These are phyloP conservation scores for Ballota nigra DNA, from an alignment of 257 asterid species.

Conservation along the genomic window DNA sequence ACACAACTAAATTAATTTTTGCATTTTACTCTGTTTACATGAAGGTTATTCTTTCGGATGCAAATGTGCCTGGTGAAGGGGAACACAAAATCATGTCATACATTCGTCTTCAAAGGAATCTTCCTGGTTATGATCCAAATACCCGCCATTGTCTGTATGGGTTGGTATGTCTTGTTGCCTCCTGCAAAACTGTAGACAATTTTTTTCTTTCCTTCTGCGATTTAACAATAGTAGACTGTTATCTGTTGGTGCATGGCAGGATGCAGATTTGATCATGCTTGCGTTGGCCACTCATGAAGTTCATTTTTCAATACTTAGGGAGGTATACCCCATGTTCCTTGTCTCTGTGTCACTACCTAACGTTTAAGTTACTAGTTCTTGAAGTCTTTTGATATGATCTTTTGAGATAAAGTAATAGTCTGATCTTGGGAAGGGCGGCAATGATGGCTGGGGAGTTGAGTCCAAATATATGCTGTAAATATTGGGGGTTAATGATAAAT, in stretches of 20 bases:
- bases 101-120: constrained; percentile 89
- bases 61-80: constrained; percentile 99
- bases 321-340: constrained; percentile 41
- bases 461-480: constrained; percentile 1
- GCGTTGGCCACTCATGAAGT: constrained; percentile 95
- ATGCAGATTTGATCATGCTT: constrained; percentile 64
- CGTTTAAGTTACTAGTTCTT: background rate
- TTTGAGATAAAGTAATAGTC: constrained; percentile 7
- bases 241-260: constrained; percentile 27
- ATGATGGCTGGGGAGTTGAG: background rate
- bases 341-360: constrained; percentile 5
- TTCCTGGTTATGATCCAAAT: constrained; percentile 86
- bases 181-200: background rate
- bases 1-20: constrained; percentile 16
- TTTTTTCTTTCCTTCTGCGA: background rate
- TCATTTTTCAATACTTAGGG: constrained; percentile 92
- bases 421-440: constrained; percentile 4
- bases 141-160: constrained; percentile 95
- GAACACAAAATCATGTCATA: constrained; percentile 97
- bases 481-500: constrained; percentile 4
- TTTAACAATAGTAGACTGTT: background rate
- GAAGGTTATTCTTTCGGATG: constrained; percentile 95
- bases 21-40: constrained; percentile 27
- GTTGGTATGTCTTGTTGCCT: constrained; percentile 47
- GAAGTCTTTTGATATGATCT: background rate